Evolutionary conservation across 345 rosid genomes (phyloP).

Genomic region (Streptanthus diversifolius): DNA sequence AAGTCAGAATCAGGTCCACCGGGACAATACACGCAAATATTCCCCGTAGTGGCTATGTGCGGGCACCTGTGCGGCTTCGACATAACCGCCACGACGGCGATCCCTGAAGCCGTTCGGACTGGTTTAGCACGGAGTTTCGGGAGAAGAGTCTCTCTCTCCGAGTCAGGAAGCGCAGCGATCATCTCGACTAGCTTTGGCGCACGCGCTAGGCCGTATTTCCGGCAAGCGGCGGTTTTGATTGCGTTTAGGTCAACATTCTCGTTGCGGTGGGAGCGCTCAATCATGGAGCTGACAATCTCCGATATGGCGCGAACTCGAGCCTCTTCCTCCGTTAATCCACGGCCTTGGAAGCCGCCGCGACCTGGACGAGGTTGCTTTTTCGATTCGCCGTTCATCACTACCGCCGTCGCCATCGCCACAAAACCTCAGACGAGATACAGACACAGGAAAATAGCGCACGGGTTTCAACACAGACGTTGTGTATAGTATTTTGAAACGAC

Average conservation of each 20-base stretch:
- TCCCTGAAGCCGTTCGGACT: slow-evolving; percentile 94
- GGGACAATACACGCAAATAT: slow-evolving; percentile 94
- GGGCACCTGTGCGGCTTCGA: slow-evolving; percentile 99
- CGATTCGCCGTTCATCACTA: slow-evolving; percentile 40
- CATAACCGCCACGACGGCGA: slow-evolving; percentile 97
- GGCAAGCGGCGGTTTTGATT: slow-evolving; percentile 84
- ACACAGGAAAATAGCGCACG: background rate
- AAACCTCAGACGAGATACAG: background rate
- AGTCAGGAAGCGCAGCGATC: slow-evolving; percentile 94
- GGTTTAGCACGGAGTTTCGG: slow-evolving; percentile 98
- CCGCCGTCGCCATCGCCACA: slow-evolving; percentile 44
- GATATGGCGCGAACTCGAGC: slow-evolving; percentile 92
- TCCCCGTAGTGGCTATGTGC: slow-evolving; percentile 95
- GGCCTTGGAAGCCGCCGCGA: slow-evolving; percentile 79
- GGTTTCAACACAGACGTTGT: background rate
- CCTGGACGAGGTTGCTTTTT: slow-evolving; percentile 81
- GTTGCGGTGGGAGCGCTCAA: slow-evolving; percentile 87
- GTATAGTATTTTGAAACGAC: background rate
- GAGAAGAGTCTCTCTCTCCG: slow-evolving; percentile 84
- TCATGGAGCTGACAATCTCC: slow-evolving; percentile 89
- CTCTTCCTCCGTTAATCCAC: slow-evolving; percentile 87
- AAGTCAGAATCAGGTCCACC: slow-evolving; percentile 99
- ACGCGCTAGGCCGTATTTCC: slow-evolving; percentile 88
- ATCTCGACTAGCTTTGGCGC: slow-evolving; percentile 97
- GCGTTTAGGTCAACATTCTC: slow-evolving; percentile 93